Base-by-base conservation (phyloP, 768 basidiomycete species). In the Suillus sp. region DNA sequence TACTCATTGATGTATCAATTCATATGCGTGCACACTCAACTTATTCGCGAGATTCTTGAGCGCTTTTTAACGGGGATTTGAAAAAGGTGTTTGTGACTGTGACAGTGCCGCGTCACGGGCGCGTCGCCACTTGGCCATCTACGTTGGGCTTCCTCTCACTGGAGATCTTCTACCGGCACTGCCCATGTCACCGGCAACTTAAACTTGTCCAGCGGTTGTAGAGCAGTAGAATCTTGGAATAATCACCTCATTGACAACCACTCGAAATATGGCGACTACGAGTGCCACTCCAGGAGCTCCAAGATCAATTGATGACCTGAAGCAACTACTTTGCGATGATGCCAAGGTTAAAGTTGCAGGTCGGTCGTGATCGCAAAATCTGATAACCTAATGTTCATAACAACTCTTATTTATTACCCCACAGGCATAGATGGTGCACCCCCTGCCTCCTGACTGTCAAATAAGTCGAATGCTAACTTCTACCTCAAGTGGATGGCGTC, bases 291-390 rank as follows among this genome's bases (percentile, higher is more conserved):
- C 48, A 27, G 61, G 69, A 58, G 83, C 82, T 14, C 88, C 89
- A 3, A 79, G 76, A 43, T 83, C 85, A 38, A 65, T 88, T 1
- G 74, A 85, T 10, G 86, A 92, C 7, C 80, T 97, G 59, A 75
- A 81, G 63, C 42, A 69, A 5, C 71, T 86, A 16, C 78, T 96
- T 59, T 62, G 68, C 40, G 3, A 82, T 69, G 93, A 96, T 73
- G 84, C 78, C 71, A 97, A 96, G 77, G 87, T 98, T 70, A 96
- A 97, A 78, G 92, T 98, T 35, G 96, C 94, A 59, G 95, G 95
- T 93, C 59, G 65, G 86, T 77, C 30, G 55, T 18, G 35, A 40
- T 62, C 34, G 18, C 22, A 38, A 27, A 11, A 18, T 40, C 0
- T 57, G 40, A 62, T 58, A 47, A 47, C n/a, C 37, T 45, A 22